Evolutionary conservation across 2,329 filamentous ascomycete genomes (phyloP), one percentile per base, ranked within the genome.

Genomic region (Cercospora sp.): DNA sequence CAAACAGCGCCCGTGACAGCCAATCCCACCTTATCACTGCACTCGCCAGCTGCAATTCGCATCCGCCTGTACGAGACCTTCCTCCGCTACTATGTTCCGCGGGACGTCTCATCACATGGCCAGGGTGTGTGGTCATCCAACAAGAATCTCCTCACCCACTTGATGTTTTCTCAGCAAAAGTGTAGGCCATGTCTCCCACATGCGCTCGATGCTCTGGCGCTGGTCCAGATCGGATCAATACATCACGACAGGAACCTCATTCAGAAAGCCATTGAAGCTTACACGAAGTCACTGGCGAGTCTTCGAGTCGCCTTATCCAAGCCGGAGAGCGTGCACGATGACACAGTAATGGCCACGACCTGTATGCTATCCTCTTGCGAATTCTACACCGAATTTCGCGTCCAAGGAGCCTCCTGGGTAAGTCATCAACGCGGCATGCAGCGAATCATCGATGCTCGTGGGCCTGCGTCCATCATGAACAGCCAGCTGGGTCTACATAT

Each of bases 371-470:
- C 67, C 3, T 64, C 66, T 5, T 76, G 73, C 51, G 74, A 75
- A 57, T 70, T 76, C 33, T 77, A 70, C 68, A 71, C 72, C 18
- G 69, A 75, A 20, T 74, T 77, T 33, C 64, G 68, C n/a, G 64
- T 72, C 39, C 66, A 70, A 20, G 70, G 70, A 10, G 57, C 67
- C 12, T 70, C 69, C 16, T 77, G 73, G 75, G 60, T 70, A 39
- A 68, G 67, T 57, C 75, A 77, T 42, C 66, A 74, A 8, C 62
- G 70, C 13, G 75, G 75, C 16, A 64, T 69, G 4, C 70, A 74
- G 28, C 70, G 72, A 13, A 68, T 77, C 10, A 60, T 75, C 30
- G 64, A 70, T 9, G 72, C 71, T 13, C 65, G 75, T 55, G 75
- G 75, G 7, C 73, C 75, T 10, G 36, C 67, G 2, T 66, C 68